Conservation (phyloP, 2,329 filamentous ascomycete species). For the Alternaria postmessia region DNA sequence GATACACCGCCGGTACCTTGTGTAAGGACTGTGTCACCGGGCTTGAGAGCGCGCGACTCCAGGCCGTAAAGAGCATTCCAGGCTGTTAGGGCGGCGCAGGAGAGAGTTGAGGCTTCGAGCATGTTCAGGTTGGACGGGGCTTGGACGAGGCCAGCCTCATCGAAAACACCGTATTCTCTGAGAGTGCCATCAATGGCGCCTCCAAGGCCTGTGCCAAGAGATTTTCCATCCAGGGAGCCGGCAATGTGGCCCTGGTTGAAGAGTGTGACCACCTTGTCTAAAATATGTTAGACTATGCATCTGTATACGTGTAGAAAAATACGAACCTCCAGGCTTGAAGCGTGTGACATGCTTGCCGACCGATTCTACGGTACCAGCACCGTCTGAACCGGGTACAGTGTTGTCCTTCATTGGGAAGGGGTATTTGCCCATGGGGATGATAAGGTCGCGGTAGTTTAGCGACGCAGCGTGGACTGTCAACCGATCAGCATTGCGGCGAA, state of each 20-base stretch:
- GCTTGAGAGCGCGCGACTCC: conserved; percentile 48
- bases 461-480: conserved; percentile 56
- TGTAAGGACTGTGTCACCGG: conserved; percentile 64
- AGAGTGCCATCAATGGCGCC: conserved; percentile 73
- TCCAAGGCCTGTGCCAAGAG: conserved; percentile 67
- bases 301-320: background rate
- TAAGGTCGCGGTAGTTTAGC: conserved; percentile 60
- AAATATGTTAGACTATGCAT: conserved; percentile 4
- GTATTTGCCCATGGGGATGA: conserved; percentile 58
- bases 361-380: conserved; percentile 60
- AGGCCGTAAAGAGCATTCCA: conserved; percentile 65
- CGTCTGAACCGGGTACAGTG: conserved; percentile 60
- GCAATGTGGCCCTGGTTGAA: conserved; percentile 68
- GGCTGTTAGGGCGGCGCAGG: conserved; percentile 56
- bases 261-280: conserved; percentile 67
- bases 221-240: conserved; percentile 54
- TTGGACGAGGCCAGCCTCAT: conserved; percentile 71
- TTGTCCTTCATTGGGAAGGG: conserved; percentile 53
- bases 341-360: conserved; percentile 64
- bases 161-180: conserved; percentile 71
- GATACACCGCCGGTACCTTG: conserved; percentile 76
- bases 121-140: conserved; percentile 65
- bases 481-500: conserved; percentile 12
- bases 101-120: conserved; percentile 57
- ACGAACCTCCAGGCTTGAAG: conserved; percentile 60